phyloP scores from a whole-genome alignment of 345 rosid species.

The Salix viminalis region DNA sequence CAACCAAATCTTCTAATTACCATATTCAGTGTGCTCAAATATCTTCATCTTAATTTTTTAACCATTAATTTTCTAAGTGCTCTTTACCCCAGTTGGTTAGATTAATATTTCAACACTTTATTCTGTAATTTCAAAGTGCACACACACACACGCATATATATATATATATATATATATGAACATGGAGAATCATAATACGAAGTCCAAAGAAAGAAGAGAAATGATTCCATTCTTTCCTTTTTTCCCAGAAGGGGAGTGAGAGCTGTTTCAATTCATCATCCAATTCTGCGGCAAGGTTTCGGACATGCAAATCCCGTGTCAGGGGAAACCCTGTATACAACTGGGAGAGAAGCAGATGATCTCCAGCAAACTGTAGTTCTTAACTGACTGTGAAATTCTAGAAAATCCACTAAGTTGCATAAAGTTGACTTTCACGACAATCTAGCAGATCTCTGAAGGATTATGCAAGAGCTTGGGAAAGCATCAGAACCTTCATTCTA shows the following conservation, averaged over 20 bases:
- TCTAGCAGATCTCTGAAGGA: neutral
- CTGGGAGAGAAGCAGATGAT: neutral
- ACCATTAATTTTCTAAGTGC: neutral
- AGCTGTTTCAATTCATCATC: neutral
- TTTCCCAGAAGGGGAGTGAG: neutral
- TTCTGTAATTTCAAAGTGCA: neutral
- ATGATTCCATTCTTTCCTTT: constrained; percentile 3
- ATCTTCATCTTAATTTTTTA: neutral
- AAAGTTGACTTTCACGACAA: neutral
- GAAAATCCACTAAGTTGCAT: neutral
- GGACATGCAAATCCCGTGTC: neutral
- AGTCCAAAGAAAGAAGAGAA: neutral
- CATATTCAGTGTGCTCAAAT: neutral
- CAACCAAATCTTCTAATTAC: neutral
- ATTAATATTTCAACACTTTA: neutral
- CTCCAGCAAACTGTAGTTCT: neutral
- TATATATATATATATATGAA: too few relatives aligned
- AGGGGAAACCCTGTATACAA: neutral
- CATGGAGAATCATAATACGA: neutral
- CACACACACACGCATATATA: neutral
- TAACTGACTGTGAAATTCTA: neutral
- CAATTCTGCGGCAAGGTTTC: neutral
- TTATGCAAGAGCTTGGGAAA: neutral
- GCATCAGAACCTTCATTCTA: neutral
- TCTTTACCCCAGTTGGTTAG: neutral